A percentile compares a stretch with the other conserved stretches of the same genome.
These are phyloP conservation scores for Umbellularia californica DNA, from an alignment of 164 flowering plant genomes.

Conservation along the genomic window DNA sequence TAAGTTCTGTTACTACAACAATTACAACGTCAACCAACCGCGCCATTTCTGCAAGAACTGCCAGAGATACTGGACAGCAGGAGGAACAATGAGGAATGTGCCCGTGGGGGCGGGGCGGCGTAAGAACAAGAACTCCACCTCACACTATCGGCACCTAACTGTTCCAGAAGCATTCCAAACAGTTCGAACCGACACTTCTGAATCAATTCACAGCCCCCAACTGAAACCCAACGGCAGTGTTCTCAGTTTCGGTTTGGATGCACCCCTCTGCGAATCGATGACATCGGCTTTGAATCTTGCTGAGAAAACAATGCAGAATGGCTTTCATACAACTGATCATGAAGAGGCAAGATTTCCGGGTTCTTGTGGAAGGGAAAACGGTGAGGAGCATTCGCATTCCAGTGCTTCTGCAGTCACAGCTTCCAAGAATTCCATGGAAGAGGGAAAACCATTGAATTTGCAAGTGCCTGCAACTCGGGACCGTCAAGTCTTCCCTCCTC, in stretches of 20 bases:
- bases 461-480: conserved; percentile 24
- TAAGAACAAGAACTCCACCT: conserved; percentile 66
- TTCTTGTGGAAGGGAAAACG: conserved; percentile 24
- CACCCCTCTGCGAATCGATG: conserved; percentile 54
- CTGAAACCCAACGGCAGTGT: conserved; percentile 45
- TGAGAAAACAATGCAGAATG: conserved; percentile 36
- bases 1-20: conserved; percentile 87
- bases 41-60: conserved; percentile 84
- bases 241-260: conserved; percentile 51
- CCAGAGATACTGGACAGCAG: conserved; percentile 89
- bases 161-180: conserved; percentile 48
- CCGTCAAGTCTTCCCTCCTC: conserved; percentile 41
- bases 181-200: conserved; percentile 24
- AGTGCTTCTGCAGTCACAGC: conserved; percentile 37
- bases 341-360: conserved; percentile 26
- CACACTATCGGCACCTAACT: conserved; percentile 53
- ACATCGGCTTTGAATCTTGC: conserved; percentile 45
- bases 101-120: conserved; percentile 93
- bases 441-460: conserved; percentile 16
- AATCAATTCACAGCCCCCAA: conserved; percentile 30
- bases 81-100: conserved; percentile 89
- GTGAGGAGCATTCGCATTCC: conserved; percentile 39
- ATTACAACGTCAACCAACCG: conserved; percentile 76
- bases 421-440: conserved; percentile 22
- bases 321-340: conserved; percentile 20